These are phyloP conservation scores for Populus ilicifolia DNA, from an alignment of 345 rosid species.

Conservation along the genomic window DNA sequence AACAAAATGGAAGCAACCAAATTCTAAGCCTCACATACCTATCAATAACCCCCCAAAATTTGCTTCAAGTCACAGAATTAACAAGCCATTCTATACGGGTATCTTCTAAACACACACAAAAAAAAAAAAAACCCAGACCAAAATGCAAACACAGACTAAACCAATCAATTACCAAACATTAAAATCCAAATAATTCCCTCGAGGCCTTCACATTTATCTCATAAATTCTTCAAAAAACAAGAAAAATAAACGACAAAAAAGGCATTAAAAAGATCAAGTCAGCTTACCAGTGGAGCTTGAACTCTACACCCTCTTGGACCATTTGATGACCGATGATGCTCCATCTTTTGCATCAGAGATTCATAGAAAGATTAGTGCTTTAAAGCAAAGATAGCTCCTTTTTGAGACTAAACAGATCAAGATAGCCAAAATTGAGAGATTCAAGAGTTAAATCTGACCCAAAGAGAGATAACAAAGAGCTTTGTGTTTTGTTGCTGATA, in stretches of 20 bases:
- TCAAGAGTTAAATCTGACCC: neutral
- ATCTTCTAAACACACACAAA: neutral
- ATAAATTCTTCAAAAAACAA: neutral
- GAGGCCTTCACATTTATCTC: neutral
- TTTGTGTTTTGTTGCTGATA: conserved; percentile 3
- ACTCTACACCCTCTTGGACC: conserved; percentile 20
- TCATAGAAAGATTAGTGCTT: conserved; percentile 12
- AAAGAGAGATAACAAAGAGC: neutral
- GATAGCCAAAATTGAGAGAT: neutral
- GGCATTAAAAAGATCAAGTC: conserved; percentile 4
- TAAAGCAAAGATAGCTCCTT: neutral
- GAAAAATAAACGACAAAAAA: neutral
- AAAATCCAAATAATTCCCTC: neutral
- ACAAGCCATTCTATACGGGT: neutral
- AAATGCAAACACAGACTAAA: neutral
- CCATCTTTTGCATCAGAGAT: conserved; percentile 10
- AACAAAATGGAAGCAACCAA: neutral
- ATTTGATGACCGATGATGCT: conserved; percentile 4
- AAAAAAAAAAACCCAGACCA: neutral
- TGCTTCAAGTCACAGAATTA: neutral
- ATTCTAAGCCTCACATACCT: neutral
- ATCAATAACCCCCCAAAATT: neutral
- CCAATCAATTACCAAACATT: neutral
- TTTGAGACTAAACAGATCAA: conserved; percentile 4
- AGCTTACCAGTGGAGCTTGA: conserved; percentile 20